A percentile compares a stretch with the other conserved stretches of the same genome.
phyloP scores from a whole-genome alignment of 2,329 filamentous ascomycete genomes.

The Parastagonospora nodorum region DNA sequence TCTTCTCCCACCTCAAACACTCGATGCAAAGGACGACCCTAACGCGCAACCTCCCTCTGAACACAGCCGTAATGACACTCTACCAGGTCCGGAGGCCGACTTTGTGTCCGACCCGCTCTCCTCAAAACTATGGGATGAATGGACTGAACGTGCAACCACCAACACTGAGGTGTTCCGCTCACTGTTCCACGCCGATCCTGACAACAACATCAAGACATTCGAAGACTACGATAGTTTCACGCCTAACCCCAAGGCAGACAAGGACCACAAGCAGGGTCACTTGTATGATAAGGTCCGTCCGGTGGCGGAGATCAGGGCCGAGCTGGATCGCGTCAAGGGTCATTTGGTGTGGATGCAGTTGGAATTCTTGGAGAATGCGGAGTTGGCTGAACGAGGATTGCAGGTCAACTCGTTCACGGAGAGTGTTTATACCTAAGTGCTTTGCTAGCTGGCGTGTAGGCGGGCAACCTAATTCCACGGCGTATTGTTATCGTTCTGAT shows the following conservation, averaged over 20 bases:
- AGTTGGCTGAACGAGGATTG: slow-evolving; percentile 88
- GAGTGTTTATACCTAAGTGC: slow-evolving; percentile 71
- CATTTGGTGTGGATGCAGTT: slow-evolving; percentile 97
- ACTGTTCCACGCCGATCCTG: slow-evolving; percentile 85
- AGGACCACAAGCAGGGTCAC: slow-evolving; percentile 75
- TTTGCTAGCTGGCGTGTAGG: background rate
- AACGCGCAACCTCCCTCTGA: slow-evolving; percentile 79
- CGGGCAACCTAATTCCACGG: too few species aligned
- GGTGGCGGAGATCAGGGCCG: slow-evolving; percentile 71
- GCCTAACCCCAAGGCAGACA: slow-evolving; percentile 60
- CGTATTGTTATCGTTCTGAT: background rate
- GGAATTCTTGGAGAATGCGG: slow-evolving; percentile 78
- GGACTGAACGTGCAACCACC: slow-evolving; percentile 69
- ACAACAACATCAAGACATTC: slow-evolving; percentile 86
- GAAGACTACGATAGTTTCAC: slow-evolving; percentile 83
- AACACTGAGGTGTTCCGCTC: slow-evolving; percentile 80
- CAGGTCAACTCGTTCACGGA: slow-evolving; percentile 87
- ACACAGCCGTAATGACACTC: slow-evolving; percentile 71
- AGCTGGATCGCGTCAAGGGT: slow-evolving; percentile 79
- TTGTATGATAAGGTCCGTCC: slow-evolving; percentile 74
- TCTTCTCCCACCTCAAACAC: slow-evolving; percentile 72
- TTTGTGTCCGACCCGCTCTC: slow-evolving; percentile 65
- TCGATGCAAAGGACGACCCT: slow-evolving; percentile 67
- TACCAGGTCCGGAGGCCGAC: slow-evolving; percentile 70
- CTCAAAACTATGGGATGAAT: slow-evolving; percentile 65